Evolutionary conservation across 805 yeast genomes (phyloP).

Genomic region (Saccharomycopsis sp.): DNA sequence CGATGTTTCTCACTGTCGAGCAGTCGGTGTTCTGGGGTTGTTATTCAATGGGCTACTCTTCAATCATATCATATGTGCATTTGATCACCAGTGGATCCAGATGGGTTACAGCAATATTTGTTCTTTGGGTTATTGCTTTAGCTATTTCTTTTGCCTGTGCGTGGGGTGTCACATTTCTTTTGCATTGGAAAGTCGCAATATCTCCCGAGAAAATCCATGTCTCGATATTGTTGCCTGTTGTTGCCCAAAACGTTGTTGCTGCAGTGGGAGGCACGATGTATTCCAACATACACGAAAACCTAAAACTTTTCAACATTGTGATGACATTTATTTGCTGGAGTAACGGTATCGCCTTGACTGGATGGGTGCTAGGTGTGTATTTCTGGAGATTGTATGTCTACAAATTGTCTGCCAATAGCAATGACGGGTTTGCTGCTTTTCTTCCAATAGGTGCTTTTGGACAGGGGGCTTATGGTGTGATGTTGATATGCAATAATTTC

Average conservation of each 20-base stretch:
- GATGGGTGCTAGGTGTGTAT: slow-evolving; percentile 48
- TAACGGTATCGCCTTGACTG: slow-evolving; percentile 57
- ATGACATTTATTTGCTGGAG: slow-evolving; percentile 59
- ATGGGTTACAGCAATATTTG: slow-evolving; percentile 47
- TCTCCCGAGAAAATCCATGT: slow-evolving; percentile 43
- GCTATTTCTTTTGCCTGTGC: slow-evolving; percentile 49
- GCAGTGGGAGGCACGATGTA: slow-evolving; percentile 60
- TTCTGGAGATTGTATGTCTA: slow-evolving; percentile 51
- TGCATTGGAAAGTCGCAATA: slow-evolving; percentile 32
- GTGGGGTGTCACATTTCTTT: slow-evolving; percentile 51
- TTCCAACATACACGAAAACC: slow-evolving; percentile 36
- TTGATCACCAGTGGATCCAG: slow-evolving; percentile 30
- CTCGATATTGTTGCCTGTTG: slow-evolving; percentile 65
- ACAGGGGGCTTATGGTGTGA: slow-evolving; percentile 70
- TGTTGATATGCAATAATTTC: slow-evolving; percentile 44
- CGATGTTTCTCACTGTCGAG: slow-evolving; percentile 34
- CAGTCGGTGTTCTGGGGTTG: slow-evolving; percentile 68
- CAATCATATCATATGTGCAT: slow-evolving; percentile 48
- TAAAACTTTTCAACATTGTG: slow-evolving; percentile 46
- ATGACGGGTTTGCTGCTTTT: slow-evolving; percentile 56
- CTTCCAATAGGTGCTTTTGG: slow-evolving; percentile 81
- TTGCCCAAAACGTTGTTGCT: slow-evolving; percentile 69
- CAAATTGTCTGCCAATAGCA: slow-evolving; percentile 49
- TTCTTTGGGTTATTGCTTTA: slow-evolving; percentile 70
- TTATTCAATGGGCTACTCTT: slow-evolving; percentile 69